Percentiles rank a stretch among this genome's conserved stretches.
These are phyloP conservation scores for Penicillium freii DNA, from an alignment of 2,329 filamentous ascomycete species.

Conservation along the genomic window DNA sequence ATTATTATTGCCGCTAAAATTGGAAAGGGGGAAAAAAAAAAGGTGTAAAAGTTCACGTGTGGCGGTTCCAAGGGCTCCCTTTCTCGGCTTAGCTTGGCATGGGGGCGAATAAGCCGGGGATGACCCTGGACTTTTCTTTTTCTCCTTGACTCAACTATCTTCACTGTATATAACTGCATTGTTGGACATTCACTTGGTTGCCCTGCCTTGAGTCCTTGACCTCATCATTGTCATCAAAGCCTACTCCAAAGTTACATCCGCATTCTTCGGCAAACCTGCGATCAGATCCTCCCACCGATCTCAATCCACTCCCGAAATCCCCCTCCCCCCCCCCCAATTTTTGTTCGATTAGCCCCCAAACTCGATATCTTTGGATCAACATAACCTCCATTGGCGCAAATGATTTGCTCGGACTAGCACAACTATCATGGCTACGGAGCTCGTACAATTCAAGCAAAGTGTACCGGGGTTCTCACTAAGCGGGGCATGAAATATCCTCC, in stretches of 20 bases:
- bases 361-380: not conserved
- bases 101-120: not conserved
- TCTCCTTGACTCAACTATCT: not conserved
- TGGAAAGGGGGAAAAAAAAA: not conserved
- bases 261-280: conserved; percentile 7
- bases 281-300: conserved; percentile 1
- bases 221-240: conserved; percentile 1
- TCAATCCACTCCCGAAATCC: not conserved
- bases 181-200: not conserved
- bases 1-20: not conserved
- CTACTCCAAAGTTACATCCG: conserved; percentile 8
- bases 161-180: not conserved
- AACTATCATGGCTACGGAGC: conserved; percentile 18
- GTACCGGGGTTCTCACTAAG: conserved; percentile 5
- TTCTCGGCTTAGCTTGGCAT: conserved; percentile 11
- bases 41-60: conserved; percentile 2
- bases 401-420: not conserved
- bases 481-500: conserved; percentile 3
- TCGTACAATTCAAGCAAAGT: conserved; percentile 6
- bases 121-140: not conserved
- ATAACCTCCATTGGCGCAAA: conserved; percentile 6
- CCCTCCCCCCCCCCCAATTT: no score
- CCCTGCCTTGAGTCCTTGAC: not conserved
- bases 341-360: not conserved
- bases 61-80: conserved; percentile 7